Evolutionary conservation across 805 yeast species (phyloP).

Genomic region (Wickerhamiella occidentalis): DNA sequence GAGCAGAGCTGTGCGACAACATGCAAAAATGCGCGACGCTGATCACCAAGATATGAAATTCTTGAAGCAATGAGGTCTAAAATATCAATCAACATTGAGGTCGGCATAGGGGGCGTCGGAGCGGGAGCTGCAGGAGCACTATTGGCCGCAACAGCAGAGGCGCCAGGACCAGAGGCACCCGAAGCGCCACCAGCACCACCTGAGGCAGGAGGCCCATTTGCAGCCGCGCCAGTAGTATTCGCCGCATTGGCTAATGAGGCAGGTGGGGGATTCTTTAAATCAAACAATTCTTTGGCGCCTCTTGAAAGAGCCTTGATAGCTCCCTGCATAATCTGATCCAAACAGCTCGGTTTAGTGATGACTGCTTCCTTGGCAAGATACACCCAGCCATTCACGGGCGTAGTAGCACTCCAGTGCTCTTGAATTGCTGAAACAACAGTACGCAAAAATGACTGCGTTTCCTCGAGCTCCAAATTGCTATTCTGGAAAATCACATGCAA

Average conservation of each 20-base stretch:
- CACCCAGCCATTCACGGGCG: conserved; percentile 70
- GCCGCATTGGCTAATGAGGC: background rate
- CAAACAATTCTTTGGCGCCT: conserved; percentile 20
- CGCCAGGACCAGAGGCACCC: conserved; percentile 13
- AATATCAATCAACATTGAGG: conserved; percentile 50
- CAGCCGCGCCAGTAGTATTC: background rate
- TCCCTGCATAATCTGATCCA: conserved; percentile 63
- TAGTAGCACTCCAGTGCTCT: conserved; percentile 60
- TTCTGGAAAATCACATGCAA: conserved; percentile 58
- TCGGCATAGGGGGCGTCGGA: conserved; percentile 12
- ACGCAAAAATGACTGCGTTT: conserved; percentile 7
- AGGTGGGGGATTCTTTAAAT: background rate
- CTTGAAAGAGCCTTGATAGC: conserved; percentile 65
- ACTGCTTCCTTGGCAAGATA: conserved; percentile 62
- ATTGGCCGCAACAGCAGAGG: conserved; percentile 17
- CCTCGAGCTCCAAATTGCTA: conserved; percentile 36
- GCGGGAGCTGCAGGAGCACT: conserved; percentile 18
- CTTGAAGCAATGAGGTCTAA: conserved; percentile 67
- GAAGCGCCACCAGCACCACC: conserved; percentile 15
- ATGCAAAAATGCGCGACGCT: conserved; percentile 76
- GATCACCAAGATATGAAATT: conserved; percentile 82
- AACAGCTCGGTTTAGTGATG: conserved; percentile 53
- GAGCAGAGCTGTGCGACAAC: conserved; percentile 82
- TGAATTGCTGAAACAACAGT: conserved; percentile 39
- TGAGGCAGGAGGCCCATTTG: background rate